These are phyloP conservation scores for Calocera cornea DNA, from an alignment of 768 basidiomycete species.

Conservation along the genomic window DNA sequence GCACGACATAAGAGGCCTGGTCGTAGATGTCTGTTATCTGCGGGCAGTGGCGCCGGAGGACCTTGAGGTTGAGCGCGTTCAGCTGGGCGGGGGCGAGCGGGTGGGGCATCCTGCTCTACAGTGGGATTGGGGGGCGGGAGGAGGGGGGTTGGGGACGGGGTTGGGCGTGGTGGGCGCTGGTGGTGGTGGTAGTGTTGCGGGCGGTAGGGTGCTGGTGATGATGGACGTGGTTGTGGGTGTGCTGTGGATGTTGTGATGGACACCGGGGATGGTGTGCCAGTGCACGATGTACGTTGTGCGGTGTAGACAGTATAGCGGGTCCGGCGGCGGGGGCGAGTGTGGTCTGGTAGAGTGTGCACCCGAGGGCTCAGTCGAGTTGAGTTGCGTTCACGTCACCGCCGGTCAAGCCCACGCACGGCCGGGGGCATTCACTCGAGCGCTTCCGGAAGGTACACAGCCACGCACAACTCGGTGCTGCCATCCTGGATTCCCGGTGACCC, in stretches of 20 bases:
- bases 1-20: background rate
- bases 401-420: background rate
- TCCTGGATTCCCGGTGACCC: background rate
- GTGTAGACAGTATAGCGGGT: background rate
- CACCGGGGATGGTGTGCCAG: no score
- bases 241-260: no score
- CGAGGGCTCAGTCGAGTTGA: background rate
- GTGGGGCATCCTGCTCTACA: conserved; percentile 5
- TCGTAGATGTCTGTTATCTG: conserved; percentile 1
- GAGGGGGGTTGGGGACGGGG: background rate
- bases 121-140: background rate
- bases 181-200: background rate
- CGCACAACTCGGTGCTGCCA: background rate
- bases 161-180: background rate
- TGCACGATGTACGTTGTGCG: background rate
- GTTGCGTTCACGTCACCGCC: background rate
- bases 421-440: background rate
- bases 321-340: no score
- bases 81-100: background rate
- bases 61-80: conserved; percentile 4
- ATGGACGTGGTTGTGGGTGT: no score
- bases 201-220: no score
- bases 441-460: conserved; percentile 2
- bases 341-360: no score
- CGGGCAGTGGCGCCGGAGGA: background rate